Evolutionary conservation across 768 basidiomycete species (phyloP).

Genomic region (Phylloporus scabripes): DNA sequence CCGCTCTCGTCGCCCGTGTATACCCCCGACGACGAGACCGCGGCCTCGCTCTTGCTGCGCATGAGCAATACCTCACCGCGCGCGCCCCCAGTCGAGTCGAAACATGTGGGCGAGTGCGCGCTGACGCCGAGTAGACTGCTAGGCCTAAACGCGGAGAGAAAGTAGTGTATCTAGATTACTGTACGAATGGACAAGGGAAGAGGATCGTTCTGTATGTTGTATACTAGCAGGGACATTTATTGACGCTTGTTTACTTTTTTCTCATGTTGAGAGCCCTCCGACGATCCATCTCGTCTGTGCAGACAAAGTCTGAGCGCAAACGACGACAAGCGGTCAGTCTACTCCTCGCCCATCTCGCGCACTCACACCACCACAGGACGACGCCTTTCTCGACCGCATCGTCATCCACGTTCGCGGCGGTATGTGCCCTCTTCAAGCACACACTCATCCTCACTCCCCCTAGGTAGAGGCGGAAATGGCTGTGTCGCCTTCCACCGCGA

Average conservation of each 20-base stretch:
- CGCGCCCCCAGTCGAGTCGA: neutral
- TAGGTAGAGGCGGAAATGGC: slow-evolving; percentile 85
- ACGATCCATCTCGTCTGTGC: slow-evolving; percentile 5
- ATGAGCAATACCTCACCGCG: slow-evolving; percentile 39
- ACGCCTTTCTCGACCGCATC: slow-evolving; percentile 77
- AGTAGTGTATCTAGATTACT: neutral
- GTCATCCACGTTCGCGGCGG: slow-evolving; percentile 76
- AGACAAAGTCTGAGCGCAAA: slow-evolving; percentile 69
- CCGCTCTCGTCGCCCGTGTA: slow-evolving; percentile 24
- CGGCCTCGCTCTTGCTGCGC: slow-evolving; percentile 61
- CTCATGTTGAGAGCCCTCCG: slow-evolving; percentile 9
- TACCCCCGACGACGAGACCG: slow-evolving; percentile 61
- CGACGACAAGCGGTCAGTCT: slow-evolving; percentile 58
- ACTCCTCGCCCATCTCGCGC: neutral
- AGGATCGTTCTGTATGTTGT: slow-evolving; percentile 1
- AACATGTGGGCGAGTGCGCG: slow-evolving; percentile 6
- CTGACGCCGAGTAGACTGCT: slow-evolving; percentile 25
- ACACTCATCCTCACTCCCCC: neutral
- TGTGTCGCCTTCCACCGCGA: slow-evolving; percentile 92
- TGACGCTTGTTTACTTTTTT: slow-evolving; percentile 8
- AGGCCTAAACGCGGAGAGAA: slow-evolving; percentile 16
- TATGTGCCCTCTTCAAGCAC: slow-evolving; percentile 26
- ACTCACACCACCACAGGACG: slow-evolving; percentile 44
- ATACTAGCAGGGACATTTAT: neutral
- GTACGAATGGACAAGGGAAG: neutral